phyloP scores from a whole-genome alignment of 345 rosid genomes.

The Garcia nutans region DNA sequence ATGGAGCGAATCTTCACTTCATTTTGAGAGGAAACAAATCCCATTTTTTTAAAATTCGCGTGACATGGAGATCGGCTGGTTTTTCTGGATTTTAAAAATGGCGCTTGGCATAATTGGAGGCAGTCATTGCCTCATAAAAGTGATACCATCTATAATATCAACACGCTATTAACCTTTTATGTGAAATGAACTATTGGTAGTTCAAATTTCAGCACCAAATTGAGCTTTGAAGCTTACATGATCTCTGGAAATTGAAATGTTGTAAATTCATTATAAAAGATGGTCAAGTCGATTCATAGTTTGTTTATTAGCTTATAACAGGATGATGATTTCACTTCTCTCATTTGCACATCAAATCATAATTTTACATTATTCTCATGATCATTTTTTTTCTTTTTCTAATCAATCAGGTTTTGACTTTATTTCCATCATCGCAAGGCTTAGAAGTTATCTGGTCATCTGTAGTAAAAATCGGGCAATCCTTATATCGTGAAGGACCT shows the following conservation, averaged over 20 bases:
- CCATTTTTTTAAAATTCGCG: background rate
- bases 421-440: conserved; percentile 91
- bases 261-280: background rate
- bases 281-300: background rate
- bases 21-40: background rate
- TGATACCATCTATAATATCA: background rate
- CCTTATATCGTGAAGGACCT: conserved; percentile 90
- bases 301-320: background rate
- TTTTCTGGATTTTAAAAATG: background rate
- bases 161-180: background rate
- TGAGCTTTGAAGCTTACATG: background rate
- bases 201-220: background rate
- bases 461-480: conserved; percentile 91
- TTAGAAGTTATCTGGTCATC: conserved; percentile 89
- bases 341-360: background rate
- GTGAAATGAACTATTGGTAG: background rate
- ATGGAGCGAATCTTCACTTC: background rate
- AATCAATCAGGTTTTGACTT: conserved; percentile 51
- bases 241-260: background rate
- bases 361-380: background rate
- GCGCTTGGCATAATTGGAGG: background rate
- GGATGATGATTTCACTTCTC: background rate
- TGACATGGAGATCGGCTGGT: background rate
- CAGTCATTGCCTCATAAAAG: background rate
- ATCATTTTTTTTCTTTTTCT: background rate